phyloP scores from a whole-genome alignment of 768 basidiomycete species.

The Tremella mesenterica region DNA sequence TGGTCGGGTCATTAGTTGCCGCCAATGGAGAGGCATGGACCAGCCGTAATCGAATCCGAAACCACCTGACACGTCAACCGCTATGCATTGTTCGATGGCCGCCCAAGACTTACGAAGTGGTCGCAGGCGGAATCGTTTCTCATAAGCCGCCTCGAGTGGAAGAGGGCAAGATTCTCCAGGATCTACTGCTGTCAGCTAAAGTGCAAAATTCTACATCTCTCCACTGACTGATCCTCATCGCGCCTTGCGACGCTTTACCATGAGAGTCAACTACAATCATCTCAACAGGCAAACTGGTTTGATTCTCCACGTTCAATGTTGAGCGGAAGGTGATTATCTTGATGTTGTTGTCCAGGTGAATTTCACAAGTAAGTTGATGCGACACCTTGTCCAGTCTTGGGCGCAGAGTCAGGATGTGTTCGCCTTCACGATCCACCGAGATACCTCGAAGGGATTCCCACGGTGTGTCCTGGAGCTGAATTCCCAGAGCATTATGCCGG shows the following conservation, averaged over 20 bases:
- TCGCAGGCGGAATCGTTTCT: constrained; percentile 71
- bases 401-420: constrained; percentile 76
- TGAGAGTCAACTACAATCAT: constrained; percentile 76
- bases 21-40: constrained; percentile 77
- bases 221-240: constrained; percentile 68
- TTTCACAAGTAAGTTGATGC: constrained; percentile 76
- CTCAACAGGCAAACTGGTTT: constrained; percentile 84
- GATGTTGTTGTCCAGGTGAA: constrained; percentile 80
- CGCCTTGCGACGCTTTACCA: constrained; percentile 67
- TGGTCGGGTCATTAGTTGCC: constrained; percentile 65
- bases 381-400: constrained; percentile 65
- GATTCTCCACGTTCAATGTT: constrained; percentile 81
- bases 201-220: background rate
- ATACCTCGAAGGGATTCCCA: constrained; percentile 86
- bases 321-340: constrained; percentile 91
- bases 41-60: constrained; percentile 78
- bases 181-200: constrained; percentile 43
- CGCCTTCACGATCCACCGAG: constrained; percentile 88
- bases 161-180: constrained; percentile 82
- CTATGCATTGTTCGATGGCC: background rate
- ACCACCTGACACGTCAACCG: constrained; percentile 55
- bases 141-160: constrained; percentile 79
- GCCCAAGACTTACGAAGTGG: constrained; percentile 67
- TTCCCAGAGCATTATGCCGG: constrained; percentile 72
- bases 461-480: constrained; percentile 71